Base-by-base conservation (phyloP, 495 filamentous ascomycete genomes). In the Geopyxis carbonaria region DNA sequence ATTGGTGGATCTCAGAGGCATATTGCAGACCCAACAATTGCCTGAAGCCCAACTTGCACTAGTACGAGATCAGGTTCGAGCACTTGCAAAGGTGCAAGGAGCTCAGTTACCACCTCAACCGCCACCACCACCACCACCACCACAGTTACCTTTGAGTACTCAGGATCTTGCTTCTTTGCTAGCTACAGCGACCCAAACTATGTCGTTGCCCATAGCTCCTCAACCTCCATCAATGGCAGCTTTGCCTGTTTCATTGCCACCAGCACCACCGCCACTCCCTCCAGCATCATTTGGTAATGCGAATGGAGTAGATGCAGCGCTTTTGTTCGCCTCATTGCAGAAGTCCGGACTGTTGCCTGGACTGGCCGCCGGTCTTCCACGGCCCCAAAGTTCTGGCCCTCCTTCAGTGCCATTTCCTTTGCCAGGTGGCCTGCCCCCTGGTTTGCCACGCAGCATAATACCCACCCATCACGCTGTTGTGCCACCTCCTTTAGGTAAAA, bases 1-100 rank as follows among this genome's bases (percentile, higher is more conserved):
- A 14, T 68, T 95, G 47, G 61, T 91, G 58, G 82, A 87, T 58
- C 69, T 95, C 45, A 78, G 93, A 61, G 69, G 58, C 32, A 74
- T 93, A 51, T 62, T 95, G 59, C 69, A 78, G 52, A 74, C 65
- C 46, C 80, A 81, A 53, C 70, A 82, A 50, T 69, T 93, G 50
- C 73, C 79, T 32, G 76, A 73, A 53, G 73, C 84, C 47, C 75
- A 91, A 62, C 66, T 93, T 47, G 73, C 73, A 57, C 65, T 76
- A 53, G 74, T 93, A 50, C 74, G 75, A 56, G 73, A 82, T 50
- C 77, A 83, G 65, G 71, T 94, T 48, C 67, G 74, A 48, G 69
- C 73, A 47, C 68, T 92, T 48, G 66, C 68, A 46, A 64, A 69
- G 59, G 67, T 62, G 42, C 60, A 59, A 41, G 48, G 59, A 28